Evolutionary conservation across 1,284 basidiomycete species (phyloP), one percentile per base, ranked within the genome.

Genomic region (Austroboletus rostrupii): DNA sequence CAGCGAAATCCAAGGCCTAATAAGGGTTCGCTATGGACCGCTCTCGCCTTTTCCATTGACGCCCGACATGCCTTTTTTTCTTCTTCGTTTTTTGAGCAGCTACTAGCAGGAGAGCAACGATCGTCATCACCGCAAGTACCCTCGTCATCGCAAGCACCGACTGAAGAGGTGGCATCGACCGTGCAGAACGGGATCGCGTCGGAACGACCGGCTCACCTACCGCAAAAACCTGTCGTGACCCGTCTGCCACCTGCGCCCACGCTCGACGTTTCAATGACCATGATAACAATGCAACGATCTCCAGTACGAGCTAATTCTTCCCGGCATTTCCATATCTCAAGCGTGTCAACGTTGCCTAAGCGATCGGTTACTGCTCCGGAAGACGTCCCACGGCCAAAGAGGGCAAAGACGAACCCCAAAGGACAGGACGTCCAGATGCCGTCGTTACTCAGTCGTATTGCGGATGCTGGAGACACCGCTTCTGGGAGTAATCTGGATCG

Each of bases 11-110:
- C 72, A 75, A 69, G 71, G 68, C 57, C 72, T 81, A 50, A 79
- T 80, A 53, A 83, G 77, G 81, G 83, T 85, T 82, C 78, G 83
- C 79, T 76, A 64, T 72, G 74, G 74, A 68, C 75, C 67, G 63
- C 70, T 72, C 72, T 70, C 72, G 62, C 7, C 71, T 64, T 69
- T 59, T 62, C 70, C 61, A 61, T 67, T 70, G 71, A 65, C 73
- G 60, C 68, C 73, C 70, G 71, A 77, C 73, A 58, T 57, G 46
- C 68, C 65, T 72, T 70, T 72, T 70, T 72, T 65, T 72, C 70
- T 72, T 73, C 65, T 74, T 67, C 69, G 51, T 74, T 78, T 78
- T 26, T 26, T 78, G 68, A 71, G 67, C 74, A 84, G 81, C 71
- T 72, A 47, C 62, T 83, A 55, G 54, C 60, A 48, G 60, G 66